Evolutionary conservation across 2,329 filamentous ascomycete species (phyloP), one percentile per base, ranked within the genome.

Genomic region (Colletotrichum ledebouriae): DNA sequence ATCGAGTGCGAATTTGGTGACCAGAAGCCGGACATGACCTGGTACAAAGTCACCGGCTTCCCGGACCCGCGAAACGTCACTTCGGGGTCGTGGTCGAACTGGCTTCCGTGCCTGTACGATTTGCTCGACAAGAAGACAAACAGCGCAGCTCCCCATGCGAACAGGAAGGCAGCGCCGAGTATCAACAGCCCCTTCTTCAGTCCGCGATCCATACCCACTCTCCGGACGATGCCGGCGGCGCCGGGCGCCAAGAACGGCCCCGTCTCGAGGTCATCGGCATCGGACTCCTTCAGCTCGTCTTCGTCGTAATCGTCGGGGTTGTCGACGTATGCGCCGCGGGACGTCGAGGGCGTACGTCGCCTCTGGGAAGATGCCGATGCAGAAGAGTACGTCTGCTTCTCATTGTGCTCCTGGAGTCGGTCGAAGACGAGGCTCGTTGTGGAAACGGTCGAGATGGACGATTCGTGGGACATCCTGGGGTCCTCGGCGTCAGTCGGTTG

Each of bases 391-490:
- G 76, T 72, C 72, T 75, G 72, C 73, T 80, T 79, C 66, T 81
- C 78, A 65, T 72, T 75, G 77, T 83, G 76, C 76, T 92, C 90
- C 73, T 88, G 86, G 72, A 95, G 86, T 71, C 91, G 89, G 72
- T 96, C 92, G 76, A 96, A 92, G 61, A 96, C 88, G 13, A 96
- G 84, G 73, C 93, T 95, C 4, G 91, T 94, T 11, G 93, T 95
- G 39, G 93, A 96, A n/a, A 89, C 90, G 46, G 91, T 91, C n/a
- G 91, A 93, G 52, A 87, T 78, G 3, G 92, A 93, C 70, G 70
- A 71, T 64, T 86, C 86, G 74, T 80, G 80, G 61, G 87, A 88
- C 68, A 77, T 77, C 70, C 81, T 81, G 62, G 74, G 44, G 17
- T 69, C 60, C 41, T 61, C 63, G 39, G 57, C 44, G 37, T 44